Percentiles rank a stretch among this genome's conserved stretches.
These are phyloP conservation scores for Cytospora piceicola DNA, from an alignment of 2,329 filamentous ascomycete species.

Conservation along the genomic window DNA sequence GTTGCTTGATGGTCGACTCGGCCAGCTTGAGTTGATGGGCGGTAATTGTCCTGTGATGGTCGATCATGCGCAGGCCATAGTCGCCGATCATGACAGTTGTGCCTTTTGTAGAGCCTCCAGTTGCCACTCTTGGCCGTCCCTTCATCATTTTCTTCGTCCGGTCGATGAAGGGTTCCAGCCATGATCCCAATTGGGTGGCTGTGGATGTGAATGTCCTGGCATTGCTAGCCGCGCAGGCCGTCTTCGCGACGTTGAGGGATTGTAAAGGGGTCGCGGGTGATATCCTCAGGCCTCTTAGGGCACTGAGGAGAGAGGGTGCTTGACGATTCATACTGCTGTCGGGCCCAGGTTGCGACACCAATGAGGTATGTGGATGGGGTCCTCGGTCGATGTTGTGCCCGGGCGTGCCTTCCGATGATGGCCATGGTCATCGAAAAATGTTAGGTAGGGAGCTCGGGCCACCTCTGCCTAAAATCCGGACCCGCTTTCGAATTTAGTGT, in stretches of 20 bases:
- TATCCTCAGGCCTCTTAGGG: slow-evolving; percentile 56
- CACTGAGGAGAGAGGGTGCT: slow-evolving; percentile 51
- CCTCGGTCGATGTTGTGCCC: slow-evolving; percentile 10
- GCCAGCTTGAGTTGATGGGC: slow-evolving; percentile 86
- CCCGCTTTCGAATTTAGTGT: slow-evolving; percentile 5
- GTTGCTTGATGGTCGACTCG: slow-evolving; percentile 88
- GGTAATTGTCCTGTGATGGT: slow-evolving; percentile 90
- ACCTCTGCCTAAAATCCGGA: slow-evolving; percentile 4
- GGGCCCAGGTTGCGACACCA: slow-evolving; percentile 21
- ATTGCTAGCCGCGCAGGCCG: slow-evolving; percentile 44
- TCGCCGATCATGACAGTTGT: slow-evolving; percentile 97
- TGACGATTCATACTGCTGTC: slow-evolving; percentile 49
- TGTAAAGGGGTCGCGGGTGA: slow-evolving; percentile 45
- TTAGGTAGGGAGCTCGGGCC: slow-evolving; percentile 26
- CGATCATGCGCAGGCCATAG: slow-evolving; percentile 89
- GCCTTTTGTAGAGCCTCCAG: slow-evolving; percentile 86
- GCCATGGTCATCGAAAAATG: slow-evolving; percentile 15
- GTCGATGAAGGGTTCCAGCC: slow-evolving; percentile 78
- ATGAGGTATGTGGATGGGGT: slow-evolving; percentile 2
- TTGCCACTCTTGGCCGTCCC: slow-evolving; percentile 83
- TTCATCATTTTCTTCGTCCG: slow-evolving; percentile 90
- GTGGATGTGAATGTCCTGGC: slow-evolving; percentile 76
- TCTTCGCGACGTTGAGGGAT: slow-evolving; percentile 41
- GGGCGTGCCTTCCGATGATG: slow-evolving; percentile 16
- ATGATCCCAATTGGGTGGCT: slow-evolving; percentile 62